These are phyloP conservation scores for Microsporum ferrugineum DNA, from an alignment of 2,329 filamentous ascomycete genomes.

Conservation along the genomic window DNA sequence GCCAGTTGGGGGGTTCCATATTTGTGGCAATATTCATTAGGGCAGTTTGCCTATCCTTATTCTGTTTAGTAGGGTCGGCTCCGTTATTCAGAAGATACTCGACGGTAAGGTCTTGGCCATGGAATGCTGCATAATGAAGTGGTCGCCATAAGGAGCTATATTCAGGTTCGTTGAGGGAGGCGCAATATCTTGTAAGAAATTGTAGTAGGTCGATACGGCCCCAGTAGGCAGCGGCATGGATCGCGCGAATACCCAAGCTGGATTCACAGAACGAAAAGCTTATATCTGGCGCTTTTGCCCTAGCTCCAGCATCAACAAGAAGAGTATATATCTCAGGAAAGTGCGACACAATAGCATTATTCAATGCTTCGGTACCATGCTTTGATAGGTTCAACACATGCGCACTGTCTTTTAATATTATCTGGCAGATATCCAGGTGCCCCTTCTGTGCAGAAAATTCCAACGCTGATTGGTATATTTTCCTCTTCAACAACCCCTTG, in stretches of 20 bases:
- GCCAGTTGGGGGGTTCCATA: not conserved
- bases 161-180: not conserved
- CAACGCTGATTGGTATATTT: not conserved
- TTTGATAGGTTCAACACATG: not conserved
- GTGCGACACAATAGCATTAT: not conserved
- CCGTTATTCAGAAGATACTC: conserved; percentile 3
- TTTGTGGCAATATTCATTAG: not conserved
- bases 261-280: not conserved
- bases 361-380: not conserved
- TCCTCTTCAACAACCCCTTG: not conserved
- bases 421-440: not conserved
- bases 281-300: not conserved
- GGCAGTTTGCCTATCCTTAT: not conserved
- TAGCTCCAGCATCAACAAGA: not conserved
- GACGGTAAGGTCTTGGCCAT: conserved; percentile 3
- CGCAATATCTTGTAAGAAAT: not conserved
- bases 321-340: not conserved
- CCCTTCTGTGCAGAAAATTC: not conserved
- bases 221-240: not conserved
- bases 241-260: not conserved
- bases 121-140: conserved; percentile 3
- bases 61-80: not conserved
- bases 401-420: conserved; percentile 2
- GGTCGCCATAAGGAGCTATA: not conserved
- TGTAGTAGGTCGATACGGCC: conserved; percentile 3